Evolutionary conservation across 2,329 filamentous ascomycete genomes (phyloP).

Genomic region (Colletotrichum chrysophilum): DNA sequence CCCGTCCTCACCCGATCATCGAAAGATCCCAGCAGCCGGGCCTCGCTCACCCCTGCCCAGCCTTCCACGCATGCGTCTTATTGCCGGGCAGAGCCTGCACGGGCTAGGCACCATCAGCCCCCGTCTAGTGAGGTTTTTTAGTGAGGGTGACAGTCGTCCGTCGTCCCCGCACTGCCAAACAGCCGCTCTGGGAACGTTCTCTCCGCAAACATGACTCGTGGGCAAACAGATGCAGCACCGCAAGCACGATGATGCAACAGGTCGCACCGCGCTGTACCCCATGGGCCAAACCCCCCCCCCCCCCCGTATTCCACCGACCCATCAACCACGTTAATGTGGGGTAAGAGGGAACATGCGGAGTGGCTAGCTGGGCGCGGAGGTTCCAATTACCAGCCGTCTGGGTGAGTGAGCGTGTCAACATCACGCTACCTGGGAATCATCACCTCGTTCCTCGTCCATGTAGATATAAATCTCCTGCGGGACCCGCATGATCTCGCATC

Average conservation of each 20-base stretch:
- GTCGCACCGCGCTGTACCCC: slow-evolving; percentile 6
- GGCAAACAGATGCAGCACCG: background rate
- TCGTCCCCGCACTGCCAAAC: slow-evolving; percentile 1
- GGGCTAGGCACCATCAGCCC: background rate
- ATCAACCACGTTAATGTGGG: slow-evolving; percentile 10
- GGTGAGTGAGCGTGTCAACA: background rate
- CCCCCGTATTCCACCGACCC: background rate
- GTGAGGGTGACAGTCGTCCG: slow-evolving; percentile 16
- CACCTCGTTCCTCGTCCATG: background rate
- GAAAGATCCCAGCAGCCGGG: background rate
- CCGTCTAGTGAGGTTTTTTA: background rate
- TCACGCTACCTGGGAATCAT: background rate
- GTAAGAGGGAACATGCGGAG: slow-evolving; percentile 2
- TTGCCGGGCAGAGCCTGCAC: background rate
- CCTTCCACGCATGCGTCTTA: background rate
- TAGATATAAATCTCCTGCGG: slow-evolving; percentile 8
- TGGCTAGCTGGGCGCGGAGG: background rate
- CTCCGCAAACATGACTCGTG: slow-evolving; percentile 6
- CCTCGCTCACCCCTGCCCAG: background rate
- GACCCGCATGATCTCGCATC: background rate
- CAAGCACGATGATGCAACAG: slow-evolving; percentile 6
- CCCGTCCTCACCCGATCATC: slow-evolving; percentile 8
- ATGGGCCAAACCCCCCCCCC: too few species aligned
- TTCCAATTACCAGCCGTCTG: background rate
- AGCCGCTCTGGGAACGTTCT: background rate